These are phyloP conservation scores for Gleditsia sinensis DNA, from an alignment of 306 rosid genomes.

Conservation along the genomic window DNA sequence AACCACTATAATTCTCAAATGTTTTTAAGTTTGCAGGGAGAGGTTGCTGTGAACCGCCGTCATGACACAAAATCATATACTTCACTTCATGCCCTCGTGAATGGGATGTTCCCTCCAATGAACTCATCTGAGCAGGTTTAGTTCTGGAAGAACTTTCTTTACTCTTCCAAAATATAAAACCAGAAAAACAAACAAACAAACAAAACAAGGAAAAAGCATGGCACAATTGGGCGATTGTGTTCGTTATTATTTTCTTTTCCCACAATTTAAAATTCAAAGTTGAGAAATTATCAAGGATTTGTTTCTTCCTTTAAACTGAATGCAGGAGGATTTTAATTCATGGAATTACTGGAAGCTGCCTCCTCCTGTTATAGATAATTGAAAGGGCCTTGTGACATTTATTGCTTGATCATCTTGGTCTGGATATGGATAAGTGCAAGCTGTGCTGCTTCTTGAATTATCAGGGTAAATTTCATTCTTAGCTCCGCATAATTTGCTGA, in stretches of 20 bases:
- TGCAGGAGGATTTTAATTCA: constrained; percentile 90
- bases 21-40: constrained; percentile 66
- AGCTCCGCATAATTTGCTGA: constrained; percentile 15
- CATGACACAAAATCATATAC: constrained; percentile 75
- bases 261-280: constrained; percentile 30
- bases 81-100: constrained; percentile 86
- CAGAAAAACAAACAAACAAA: neutral
- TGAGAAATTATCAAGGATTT: no score
- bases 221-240: constrained; percentile 8
- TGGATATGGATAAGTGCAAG: constrained; percentile 33
- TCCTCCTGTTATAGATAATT: constrained; percentile 46
- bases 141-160: constrained; percentile 25
- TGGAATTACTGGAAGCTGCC: constrained; percentile 98
- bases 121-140: constrained; percentile 74
- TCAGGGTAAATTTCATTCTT: constrained; percentile 44
- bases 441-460: constrained; percentile 32
- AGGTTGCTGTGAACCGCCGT: constrained; percentile 75
- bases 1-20: constrained; percentile 17
- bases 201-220: neutral
- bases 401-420: constrained; percentile 28
- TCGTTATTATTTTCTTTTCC: neutral
- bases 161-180: neutral
- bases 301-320: neutral
- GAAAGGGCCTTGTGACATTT: constrained; percentile 33
- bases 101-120: constrained; percentile 85